A percentile compares a stretch with the other conserved stretches of the same genome.
Conservation (phyloP, 1,139 yeast species). For the Zygosaccharomyces sapae region DNA sequence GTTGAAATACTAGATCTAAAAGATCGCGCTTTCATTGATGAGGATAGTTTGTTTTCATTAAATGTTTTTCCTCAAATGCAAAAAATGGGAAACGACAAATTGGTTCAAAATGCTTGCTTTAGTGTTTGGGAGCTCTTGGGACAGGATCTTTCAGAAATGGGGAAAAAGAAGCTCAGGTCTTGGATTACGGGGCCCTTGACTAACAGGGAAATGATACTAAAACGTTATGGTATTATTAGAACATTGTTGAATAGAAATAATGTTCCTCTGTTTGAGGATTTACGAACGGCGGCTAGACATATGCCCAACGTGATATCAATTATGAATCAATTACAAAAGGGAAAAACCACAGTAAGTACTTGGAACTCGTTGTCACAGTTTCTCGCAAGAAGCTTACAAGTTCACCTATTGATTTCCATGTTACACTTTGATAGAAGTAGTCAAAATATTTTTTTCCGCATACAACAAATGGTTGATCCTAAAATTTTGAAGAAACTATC, state of each 20-base stretch:
- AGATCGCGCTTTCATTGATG: constrained; percentile 37
- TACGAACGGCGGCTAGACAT: constrained; percentile 23
- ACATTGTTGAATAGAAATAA: constrained; percentile 25
- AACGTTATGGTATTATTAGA: constrained; percentile 35
- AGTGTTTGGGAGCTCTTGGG: constrained; percentile 33
- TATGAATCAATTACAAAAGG: constrained; percentile 30
- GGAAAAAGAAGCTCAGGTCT: constrained; percentile 33
- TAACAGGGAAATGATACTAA: constrained; percentile 26
- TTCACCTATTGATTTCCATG: constrained; percentile 10
- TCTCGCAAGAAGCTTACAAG: constrained; percentile 13
- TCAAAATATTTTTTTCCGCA: constrained; percentile 9
- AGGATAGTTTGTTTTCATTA: constrained; percentile 38
- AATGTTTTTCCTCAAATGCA: constrained; percentile 30
- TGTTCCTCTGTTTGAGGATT: constrained; percentile 15
- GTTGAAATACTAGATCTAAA: constrained; percentile 11
- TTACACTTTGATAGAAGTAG: constrained; percentile 3
- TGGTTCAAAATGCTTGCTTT: constrained; percentile 15
- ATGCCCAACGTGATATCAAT: constrained; percentile 33
- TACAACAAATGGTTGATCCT: constrained; percentile 11
- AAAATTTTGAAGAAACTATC: constrained; percentile 11
- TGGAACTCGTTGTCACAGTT: constrained; percentile 32
- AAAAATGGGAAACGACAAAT: constrained; percentile 17
- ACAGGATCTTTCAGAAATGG: constrained; percentile 34
- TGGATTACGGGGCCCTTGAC: constrained; percentile 40
- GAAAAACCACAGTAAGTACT: constrained; percentile 28